Conservation (phyloP, 1,284 basidiomycete genomes). For the Leccinum griseonigrum region DNA sequence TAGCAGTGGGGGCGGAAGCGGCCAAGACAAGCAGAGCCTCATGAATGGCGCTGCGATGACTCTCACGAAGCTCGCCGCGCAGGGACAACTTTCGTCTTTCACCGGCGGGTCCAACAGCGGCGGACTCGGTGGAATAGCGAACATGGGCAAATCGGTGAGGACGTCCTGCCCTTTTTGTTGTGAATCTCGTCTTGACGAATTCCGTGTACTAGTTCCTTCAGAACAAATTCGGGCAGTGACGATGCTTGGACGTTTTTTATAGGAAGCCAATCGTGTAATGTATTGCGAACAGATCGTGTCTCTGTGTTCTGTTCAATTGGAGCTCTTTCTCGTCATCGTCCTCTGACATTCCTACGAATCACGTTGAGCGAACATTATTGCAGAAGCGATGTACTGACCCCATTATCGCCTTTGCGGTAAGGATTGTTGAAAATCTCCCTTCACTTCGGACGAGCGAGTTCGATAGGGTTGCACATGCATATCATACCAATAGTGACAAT, state of each 20-base stretch:
- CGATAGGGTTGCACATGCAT: no score
- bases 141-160: neutral
- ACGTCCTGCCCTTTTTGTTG: neutral
- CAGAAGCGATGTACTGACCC: no score
- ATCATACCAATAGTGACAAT: no score
- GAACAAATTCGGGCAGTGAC: neutral
- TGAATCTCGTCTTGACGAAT: neutral
- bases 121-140: conserved; percentile 39
- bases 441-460: no score
- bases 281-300: no score
- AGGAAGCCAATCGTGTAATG: no score
- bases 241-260: neutral
- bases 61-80: conserved; percentile 75
- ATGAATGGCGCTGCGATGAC: conserved; percentile 82
- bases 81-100: conserved; percentile 56
- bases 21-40: conserved; percentile 77
- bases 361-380: no score
- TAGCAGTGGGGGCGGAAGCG: conserved; percentile 48
- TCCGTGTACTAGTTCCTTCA: neutral
- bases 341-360: no score
- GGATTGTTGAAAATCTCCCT: no score
- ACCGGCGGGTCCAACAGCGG: conserved; percentile 65
- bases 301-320: no score
- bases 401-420: no score
- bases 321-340: no score